Percentiles rank a stretch among this genome's conserved stretches.
Conservation (phyloP, 306 rosid genomes). For the Argentina anserina region DNA sequence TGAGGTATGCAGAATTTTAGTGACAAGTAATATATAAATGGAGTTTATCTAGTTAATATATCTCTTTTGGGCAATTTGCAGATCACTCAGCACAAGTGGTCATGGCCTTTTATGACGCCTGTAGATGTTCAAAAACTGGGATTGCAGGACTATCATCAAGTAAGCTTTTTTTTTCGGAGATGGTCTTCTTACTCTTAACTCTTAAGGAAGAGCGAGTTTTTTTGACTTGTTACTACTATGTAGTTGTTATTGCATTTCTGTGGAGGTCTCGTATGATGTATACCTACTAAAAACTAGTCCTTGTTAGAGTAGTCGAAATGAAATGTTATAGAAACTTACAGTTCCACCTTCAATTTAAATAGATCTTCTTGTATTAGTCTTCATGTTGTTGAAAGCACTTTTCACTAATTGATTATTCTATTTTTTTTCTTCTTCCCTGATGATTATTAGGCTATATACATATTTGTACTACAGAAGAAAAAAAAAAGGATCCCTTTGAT, state of each 20-base stretch:
- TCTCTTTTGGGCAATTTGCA: no score
- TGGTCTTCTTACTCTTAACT: background rate
- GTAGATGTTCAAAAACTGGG: constrained; percentile 68
- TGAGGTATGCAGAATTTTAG: no score
- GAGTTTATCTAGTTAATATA: no score
- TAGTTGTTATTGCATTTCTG: background rate
- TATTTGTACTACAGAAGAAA: background rate
- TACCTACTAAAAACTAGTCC: background rate
- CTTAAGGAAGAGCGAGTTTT: background rate
- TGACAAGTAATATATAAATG: no score
- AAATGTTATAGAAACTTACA: background rate
- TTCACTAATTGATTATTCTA: background rate
- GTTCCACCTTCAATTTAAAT: background rate
- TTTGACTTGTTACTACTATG: background rate
- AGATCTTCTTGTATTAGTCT: background rate
- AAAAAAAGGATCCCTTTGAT: no score
- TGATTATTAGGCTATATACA: no score
- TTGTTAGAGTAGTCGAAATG: background rate
- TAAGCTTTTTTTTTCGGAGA: constrained; percentile 26
- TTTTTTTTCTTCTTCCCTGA: background rate
- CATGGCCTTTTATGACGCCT: no score
- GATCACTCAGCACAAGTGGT: no score
- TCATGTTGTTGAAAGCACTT: background rate
- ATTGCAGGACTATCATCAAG: constrained; percentile 76
- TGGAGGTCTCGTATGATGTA: background rate